Base-by-base conservation (phyloP, 2,329 filamentous ascomycete genomes). In the Colletotrichum neosansevieriae region DNA sequence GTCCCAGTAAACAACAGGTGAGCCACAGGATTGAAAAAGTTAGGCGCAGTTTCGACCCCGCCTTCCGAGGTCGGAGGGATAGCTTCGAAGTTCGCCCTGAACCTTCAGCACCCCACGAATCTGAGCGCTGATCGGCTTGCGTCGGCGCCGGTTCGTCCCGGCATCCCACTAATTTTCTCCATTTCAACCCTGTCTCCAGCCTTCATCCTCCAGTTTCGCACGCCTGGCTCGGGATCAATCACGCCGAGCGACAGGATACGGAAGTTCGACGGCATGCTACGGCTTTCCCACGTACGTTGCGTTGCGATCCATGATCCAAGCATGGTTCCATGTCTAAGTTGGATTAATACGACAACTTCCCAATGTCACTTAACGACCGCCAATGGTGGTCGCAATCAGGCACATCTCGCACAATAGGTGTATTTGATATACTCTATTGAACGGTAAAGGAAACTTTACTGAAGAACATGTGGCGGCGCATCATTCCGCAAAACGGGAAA, bases 41-140 rank as follows among this genome's bases (percentile, higher is more conserved):
- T 65, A 72, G 73, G 72, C 73, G 67, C 67, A 73, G 72, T 72
- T 65, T 64, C 67, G 71, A 73, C 76, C 79, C 78, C 75, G 74
- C 75, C 76, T 77, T 77, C 79, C 78, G 78, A 79, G 71, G 76
- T 79, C 78, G 77, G 77, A 78, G 74, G 45, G 34, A 36, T 34
- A 61, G 58, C 38, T 61, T 34, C 44, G 49, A 50, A 15, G 13
- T 50, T 50, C 47, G 47, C 49, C 29, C 49, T 53, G 29, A 3
- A 53, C 21, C 21, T 24, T 29, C 54, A 58, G 29, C 44, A 29
- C 54, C 54, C 61, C 44, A 58, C 56, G 58, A 59, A 19, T 38
- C 24, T 29, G 62, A 13, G 62, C 38, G 38, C 49, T 24, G 50
- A 21, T 67, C 58, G 64, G 64, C 59, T 67, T 58, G 21, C 45